Evolutionary conservation across 2,329 filamentous ascomycete species (phyloP).

Genomic region (Exophiala lecanii-corni): DNA sequence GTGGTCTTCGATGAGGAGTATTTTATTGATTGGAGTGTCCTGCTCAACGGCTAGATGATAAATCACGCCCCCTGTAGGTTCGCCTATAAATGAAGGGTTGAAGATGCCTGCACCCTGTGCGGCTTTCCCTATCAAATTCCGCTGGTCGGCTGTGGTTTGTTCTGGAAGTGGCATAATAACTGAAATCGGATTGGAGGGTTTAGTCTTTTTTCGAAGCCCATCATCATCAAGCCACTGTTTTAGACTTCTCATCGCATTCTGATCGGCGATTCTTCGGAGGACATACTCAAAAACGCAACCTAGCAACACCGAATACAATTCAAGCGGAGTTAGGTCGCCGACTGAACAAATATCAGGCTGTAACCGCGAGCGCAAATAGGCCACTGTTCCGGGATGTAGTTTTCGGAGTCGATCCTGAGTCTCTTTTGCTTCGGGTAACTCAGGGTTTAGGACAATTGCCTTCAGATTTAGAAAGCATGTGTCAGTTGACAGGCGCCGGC

Average conservation of each 20-base stretch:
- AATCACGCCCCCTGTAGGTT: not conserved
- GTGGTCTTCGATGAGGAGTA: not conserved
- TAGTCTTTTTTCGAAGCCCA: not conserved
- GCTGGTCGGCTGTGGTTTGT: not conserved
- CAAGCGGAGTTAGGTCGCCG: no score
- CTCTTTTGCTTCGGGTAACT: no score
- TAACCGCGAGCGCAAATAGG: no score
- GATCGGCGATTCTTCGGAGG: not conserved
- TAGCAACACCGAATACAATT: no score
- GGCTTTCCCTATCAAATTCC: no score
- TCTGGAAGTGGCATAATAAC: not conserved
- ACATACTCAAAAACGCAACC: no score
- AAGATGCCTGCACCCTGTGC: not conserved
- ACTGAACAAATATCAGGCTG: no score
- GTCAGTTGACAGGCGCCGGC: not conserved
- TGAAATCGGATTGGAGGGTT: not conserved
- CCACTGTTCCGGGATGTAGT: no score
- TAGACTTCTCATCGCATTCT: not conserved
- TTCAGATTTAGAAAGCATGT: no score
- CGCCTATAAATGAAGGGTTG: not conserved
- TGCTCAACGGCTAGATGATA: not conserved
- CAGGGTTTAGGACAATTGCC: no score
- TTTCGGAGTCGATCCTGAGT: no score
- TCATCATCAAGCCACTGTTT: not conserved
- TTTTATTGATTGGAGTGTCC: not conserved